phyloP scores from a whole-genome alignment of 2,329 filamentous ascomycete genomes.

The Penicillium psychrosexuale region DNA sequence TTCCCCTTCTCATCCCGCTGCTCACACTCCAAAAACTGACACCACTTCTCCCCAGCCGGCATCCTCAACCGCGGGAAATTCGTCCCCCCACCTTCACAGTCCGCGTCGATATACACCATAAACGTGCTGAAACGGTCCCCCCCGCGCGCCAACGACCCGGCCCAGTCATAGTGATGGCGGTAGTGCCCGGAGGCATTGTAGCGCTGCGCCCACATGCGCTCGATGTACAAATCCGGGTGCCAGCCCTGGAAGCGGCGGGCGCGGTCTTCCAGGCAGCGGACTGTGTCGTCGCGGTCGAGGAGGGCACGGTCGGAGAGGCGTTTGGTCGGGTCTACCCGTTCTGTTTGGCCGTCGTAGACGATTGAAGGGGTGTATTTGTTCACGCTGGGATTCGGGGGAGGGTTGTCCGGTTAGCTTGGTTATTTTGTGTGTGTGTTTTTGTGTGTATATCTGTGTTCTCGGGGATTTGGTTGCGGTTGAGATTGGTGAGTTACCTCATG shows the following conservation, averaged over 20 bases:
- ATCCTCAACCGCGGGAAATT: slow-evolving; percentile 55
- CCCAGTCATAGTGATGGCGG: slow-evolving; percentile 59
- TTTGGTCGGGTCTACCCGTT: slow-evolving; percentile 48
- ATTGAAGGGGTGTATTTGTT: slow-evolving; percentile 54
- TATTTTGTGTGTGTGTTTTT: background rate
- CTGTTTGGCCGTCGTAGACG: slow-evolving; percentile 50
- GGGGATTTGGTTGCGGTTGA: background rate
- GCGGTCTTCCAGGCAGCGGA: slow-evolving; percentile 59
- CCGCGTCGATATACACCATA: slow-evolving; percentile 58
- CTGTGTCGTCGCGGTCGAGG: slow-evolving; percentile 47
- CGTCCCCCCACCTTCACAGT: slow-evolving; percentile 58
- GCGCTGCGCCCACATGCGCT: slow-evolving; percentile 59
- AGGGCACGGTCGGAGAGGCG: slow-evolving; percentile 54
- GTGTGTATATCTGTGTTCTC: too few species aligned
- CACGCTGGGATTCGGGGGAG: slow-evolving; percentile 24
- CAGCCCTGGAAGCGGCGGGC: slow-evolving; percentile 60
- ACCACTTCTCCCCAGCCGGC: slow-evolving; percentile 51
- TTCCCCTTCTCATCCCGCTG: slow-evolving; percentile 19
- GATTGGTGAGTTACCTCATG: slow-evolving; percentile 47
- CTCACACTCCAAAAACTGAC: slow-evolving; percentile 56
- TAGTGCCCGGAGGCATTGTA: slow-evolving; percentile 60
- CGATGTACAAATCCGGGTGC: slow-evolving; percentile 56
- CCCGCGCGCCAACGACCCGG: slow-evolving; percentile 36
- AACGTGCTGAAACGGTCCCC: slow-evolving; percentile 55
- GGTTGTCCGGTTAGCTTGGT: background rate